Base-by-base conservation (phyloP, 371 early-diverging fungal genomes). In the Actinomortierella wolfii region DNA sequence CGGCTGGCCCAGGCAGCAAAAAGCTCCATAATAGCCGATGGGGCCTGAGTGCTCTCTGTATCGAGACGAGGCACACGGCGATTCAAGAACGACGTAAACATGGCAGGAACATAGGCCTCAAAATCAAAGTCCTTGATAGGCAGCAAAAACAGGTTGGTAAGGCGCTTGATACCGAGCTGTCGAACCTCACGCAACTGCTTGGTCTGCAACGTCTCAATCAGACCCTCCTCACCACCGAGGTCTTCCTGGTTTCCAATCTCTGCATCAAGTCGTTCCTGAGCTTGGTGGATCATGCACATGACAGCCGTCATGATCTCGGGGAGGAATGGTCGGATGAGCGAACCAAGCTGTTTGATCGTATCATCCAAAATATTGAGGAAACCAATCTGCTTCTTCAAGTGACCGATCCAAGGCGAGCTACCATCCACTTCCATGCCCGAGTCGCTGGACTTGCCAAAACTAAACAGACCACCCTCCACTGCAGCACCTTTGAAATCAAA, bases 21-120 rank as follows among this genome's bases (percentile, higher is more conserved):
- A 44, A 98, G 74, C 46, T 86, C 85, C 76, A 95, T 70, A 8
- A 96, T 71, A 0, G 92, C 83, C 1, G 93, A 89, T 1, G 94
- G 82, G 43, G 89, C 84, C 68, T 97, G 96, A 1, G 94, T 89
- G 65, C 91, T 92, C 62, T 97, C 97, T 8, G 73, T 67, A 18
- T 84, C 83, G 25, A 97, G 74, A 7, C 77, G 83, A 20, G 80
- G 75, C n/a, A 98, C 59, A 23, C 94, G 88, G 17, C 89, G 81
- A 17, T 81, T 71, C 29, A 98, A 81, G 48, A 89, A 86, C 0
- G 84, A 70, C 14, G 76, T 62, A 64, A 87, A 96, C 70, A 97
- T 87, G 46, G 84, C 81, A 5, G 83, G 81, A 9, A 95, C 69
- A 64, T 90, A 96, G 1, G 91, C 86, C 6, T 65, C 53, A 68